Conservation (phyloP, 306 rosid species). For the Vigna unguiculata region DNA sequence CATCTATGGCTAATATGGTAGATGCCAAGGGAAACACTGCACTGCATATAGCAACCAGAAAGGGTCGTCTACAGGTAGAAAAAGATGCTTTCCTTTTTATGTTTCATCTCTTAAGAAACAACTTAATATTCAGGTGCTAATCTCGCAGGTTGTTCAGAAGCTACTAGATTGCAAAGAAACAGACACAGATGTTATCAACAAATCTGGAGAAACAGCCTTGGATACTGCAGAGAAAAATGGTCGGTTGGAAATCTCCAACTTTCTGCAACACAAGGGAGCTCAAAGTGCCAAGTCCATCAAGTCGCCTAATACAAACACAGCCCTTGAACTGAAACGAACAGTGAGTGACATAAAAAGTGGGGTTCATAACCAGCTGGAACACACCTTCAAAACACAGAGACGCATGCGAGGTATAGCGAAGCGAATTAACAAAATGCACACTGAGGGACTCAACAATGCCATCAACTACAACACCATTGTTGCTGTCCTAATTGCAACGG, state of each 20-base stretch:
- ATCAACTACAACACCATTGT: slow-evolving; percentile 77
- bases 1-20: slow-evolving; percentile 61
- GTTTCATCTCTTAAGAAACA: neutral
- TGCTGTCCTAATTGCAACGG: slow-evolving; percentile 85
- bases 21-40: slow-evolving; percentile 80
- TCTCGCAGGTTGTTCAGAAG: slow-evolving; percentile 65
- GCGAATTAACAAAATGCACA: slow-evolving; percentile 74
- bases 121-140: slow-evolving; percentile 12
- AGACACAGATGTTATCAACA: slow-evolving; percentile 56
- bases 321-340: slow-evolving; percentile 70
- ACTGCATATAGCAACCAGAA: slow-evolving; percentile 72
- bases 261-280: slow-evolving; percentile 61
- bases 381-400: slow-evolving; percentile 68
- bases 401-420: slow-evolving; percentile 73
- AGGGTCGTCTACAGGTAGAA: slow-evolving; percentile 72
- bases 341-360: slow-evolving; percentile 80
- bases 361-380: slow-evolving; percentile 85
- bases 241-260: slow-evolving; percentile 48
- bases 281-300: slow-evolving; percentile 67
- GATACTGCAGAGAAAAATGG: slow-evolving; percentile 72
- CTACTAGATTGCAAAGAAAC: slow-evolving; percentile 58
- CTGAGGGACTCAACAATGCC: slow-evolving; percentile 86
- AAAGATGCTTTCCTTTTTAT: neutral
- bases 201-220: slow-evolving; percentile 71
- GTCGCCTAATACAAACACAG: slow-evolving; percentile 51